These are phyloP conservation scores for Candida pseudoviswanathii DNA, from an alignment of 1,139 yeast species.

Conservation along the genomic window DNA sequence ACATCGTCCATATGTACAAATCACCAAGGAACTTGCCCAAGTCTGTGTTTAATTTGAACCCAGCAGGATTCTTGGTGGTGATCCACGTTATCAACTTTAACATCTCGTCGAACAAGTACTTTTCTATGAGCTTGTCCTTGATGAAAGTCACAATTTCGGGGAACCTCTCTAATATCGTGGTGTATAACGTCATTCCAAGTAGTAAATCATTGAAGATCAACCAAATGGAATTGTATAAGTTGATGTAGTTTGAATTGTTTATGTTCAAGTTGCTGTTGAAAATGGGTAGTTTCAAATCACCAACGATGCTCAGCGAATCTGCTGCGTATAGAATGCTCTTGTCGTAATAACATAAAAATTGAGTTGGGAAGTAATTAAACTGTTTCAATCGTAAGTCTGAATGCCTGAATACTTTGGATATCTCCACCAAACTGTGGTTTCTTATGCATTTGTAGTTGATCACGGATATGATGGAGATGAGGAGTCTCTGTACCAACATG, in stretches of 20 bases:
- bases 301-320: constrained; percentile 23
- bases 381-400: constrained; percentile 79
- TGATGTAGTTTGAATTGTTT: constrained; percentile 74
- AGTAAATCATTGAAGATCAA: constrained; percentile 79
- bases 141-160: constrained; percentile 34
- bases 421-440: constrained; percentile 31
- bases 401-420: constrained; percentile 74
- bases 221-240: constrained; percentile 89
- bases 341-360: constrained; percentile 60
- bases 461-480: constrained; percentile 23
- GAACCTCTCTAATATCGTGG: constrained; percentile 49
- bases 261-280: constrained; percentile 43
- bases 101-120: constrained; percentile 36
- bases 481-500: constrained; percentile 22
- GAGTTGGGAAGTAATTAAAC: constrained; percentile 77
- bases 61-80: constrained; percentile 84
- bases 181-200: constrained; percentile 66
- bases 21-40: constrained; percentile 87
- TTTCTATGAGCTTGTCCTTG: constrained; percentile 36
- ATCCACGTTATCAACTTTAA: constrained; percentile 66
- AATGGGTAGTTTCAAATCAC: constrained; percentile 36
- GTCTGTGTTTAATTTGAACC: constrained; percentile 87
- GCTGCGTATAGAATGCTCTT: constrained; percentile 31
- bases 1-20: constrained; percentile 80
- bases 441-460: constrained; percentile 26